These are phyloP conservation scores for Infundibulicybe gibba DNA, from an alignment of 768 basidiomycete species.

Conservation along the genomic window DNA sequence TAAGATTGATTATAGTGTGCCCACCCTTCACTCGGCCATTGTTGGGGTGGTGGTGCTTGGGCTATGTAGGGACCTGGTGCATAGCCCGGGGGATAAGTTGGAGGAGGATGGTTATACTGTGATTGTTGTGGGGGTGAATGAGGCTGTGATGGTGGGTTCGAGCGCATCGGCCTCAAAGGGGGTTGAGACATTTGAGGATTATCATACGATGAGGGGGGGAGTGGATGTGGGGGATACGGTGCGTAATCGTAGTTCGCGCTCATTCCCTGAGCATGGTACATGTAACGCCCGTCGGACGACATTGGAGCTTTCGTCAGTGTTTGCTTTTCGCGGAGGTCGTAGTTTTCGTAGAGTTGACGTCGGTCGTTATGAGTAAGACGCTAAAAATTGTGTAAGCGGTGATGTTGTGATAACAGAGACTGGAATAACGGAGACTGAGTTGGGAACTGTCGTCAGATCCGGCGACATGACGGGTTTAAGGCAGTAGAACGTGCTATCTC, in stretches of 20 bases:
- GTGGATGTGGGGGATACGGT: conserved; percentile 24
- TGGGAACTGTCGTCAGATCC: background rate
- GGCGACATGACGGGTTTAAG: conserved; percentile 2
- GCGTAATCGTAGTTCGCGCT: conserved; percentile 49
- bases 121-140: conserved; percentile 4
- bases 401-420: no score
- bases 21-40: conserved; percentile 39
- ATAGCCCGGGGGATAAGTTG: conserved; percentile 9
- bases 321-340: no score
- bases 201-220: conserved; percentile 4
- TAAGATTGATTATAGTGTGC: conserved; percentile 26
- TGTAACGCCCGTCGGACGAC: conserved; percentile 52
- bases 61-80: conserved; percentile 11
- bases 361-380: no score
- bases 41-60: conserved; percentile 26
- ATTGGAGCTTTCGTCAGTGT: conserved; percentile 14
- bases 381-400: no score
- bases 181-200: conserved; percentile 7
- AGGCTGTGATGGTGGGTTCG: conserved; percentile 1
- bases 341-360: no score
- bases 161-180: conserved; percentile 2
- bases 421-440: no score
- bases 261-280: conserved; percentile 45
- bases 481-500: conserved; percentile 8
- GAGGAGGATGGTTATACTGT: conserved; percentile 1